Base-by-base conservation (phyloP, 2,329 filamentous ascomycete genomes). In the Colletotrichum endophyticum region DNA sequence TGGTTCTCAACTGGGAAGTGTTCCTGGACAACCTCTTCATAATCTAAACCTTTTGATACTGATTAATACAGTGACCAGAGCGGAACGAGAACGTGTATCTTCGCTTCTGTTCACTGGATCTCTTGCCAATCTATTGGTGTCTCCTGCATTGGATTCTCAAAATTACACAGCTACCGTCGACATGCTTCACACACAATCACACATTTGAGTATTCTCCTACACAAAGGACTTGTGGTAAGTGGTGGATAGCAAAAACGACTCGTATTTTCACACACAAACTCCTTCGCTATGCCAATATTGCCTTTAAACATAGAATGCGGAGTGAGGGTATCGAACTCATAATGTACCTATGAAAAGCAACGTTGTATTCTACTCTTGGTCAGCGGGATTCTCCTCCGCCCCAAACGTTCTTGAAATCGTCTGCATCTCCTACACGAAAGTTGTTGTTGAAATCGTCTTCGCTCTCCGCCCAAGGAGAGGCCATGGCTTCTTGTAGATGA, bases 391-490 rank as follows among this genome's bases (percentile, higher is more conserved):
- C 70, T 27, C 67, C 59, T 8, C 71, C 63, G 56, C 81, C 83
- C 88, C 88, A 89, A n/a, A 88, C 86, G 76, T 89, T 89, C 25
- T 83, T 82, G 76, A 88, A 89, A 72, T 87, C 87, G 5, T 88
- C 87, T 32, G 82, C 82, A 22, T 85, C 84, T n/a, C 83, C 79
- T 4, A 85, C 77, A 19, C 71, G 74, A 44, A 79, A 76, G 44
- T 69, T 76, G 16, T 66, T 67, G 27, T 74, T 64, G 28, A 78
- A 69, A 9, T 68, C 62, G 8, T 77, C 70, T 22, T 75, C 74
- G 34, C 67, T 72, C 30, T 73, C 68, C 5, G 76, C 76, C 77
- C 77, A 78, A 6, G 77, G 77, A 19, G 77, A 78, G 39, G 74
- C 49, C 64, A 70, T 64, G 8, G 66, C 71, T 19, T 74, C 66